Evolutionary conservation across 768 basidiomycete species (phyloP).

Genomic region (Mycena galopus): DNA sequence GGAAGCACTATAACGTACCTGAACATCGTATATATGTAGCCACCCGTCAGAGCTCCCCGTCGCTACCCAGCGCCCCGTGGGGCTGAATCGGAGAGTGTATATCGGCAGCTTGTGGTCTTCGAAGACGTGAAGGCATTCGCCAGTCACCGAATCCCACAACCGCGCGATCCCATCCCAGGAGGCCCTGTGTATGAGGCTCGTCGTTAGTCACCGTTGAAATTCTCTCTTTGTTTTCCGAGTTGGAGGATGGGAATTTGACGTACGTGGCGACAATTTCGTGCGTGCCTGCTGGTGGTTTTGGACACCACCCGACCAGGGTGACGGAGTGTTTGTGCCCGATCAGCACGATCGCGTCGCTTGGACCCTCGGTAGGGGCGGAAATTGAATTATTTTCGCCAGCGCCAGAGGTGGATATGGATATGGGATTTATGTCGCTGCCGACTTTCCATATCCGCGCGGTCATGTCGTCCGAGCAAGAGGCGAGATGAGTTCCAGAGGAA

Average conservation of each 20-base stretch:
- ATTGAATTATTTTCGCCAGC: conserved; percentile 14
- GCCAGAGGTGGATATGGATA: background rate
- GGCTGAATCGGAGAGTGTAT: conserved; percentile 82
- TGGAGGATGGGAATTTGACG: no score
- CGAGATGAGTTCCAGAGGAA: conserved; percentile 72
- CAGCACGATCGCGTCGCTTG: conserved; percentile 58
- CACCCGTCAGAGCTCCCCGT: conserved; percentile 86
- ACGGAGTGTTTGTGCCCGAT: conserved; percentile 77
- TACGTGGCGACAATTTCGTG: conserved; percentile 82
- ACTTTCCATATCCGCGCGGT: conserved; percentile 85
- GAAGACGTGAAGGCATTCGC: conserved; percentile 80
- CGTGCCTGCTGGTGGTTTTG: conserved; percentile 57
- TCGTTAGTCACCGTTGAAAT: background rate
- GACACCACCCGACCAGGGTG: conserved; percentile 79
- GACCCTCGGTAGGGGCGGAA: background rate
- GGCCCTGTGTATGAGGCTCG: conserved; percentile 59
- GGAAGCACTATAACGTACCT: conserved; percentile 53
- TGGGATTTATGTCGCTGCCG: conserved; percentile 55
- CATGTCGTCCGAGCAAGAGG: conserved; percentile 86
- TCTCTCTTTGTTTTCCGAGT: no score
- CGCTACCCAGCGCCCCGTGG: conserved; percentile 77
- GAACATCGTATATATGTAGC: conserved; percentile 77
- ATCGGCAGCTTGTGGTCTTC: conserved; percentile 78
- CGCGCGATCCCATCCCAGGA: conserved; percentile 87
- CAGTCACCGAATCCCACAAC: conserved; percentile 86